phyloP scores from a whole-genome alignment of 2,329 filamentous ascomycete genomes.

The Calycina herbarum region DNA sequence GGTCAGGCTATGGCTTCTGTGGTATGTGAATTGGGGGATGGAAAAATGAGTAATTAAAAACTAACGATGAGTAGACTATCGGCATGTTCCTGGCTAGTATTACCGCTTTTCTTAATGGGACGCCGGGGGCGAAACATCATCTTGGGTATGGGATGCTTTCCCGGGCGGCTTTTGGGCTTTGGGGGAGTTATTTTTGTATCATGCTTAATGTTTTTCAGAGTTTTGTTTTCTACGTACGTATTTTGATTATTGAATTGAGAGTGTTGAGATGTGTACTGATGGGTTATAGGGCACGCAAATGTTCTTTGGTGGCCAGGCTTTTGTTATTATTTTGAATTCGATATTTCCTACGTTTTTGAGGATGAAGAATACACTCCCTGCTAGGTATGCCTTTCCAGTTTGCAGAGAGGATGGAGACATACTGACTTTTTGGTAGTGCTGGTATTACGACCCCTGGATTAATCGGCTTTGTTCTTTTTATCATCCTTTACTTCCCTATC shows the following conservation, averaged over 20 bases:
- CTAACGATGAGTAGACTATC: background rate
- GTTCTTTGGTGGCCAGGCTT: slow-evolving; percentile 25
- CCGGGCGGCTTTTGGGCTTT: slow-evolving; percentile 35
- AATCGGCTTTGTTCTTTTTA: slow-evolving; percentile 20
- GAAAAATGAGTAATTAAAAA: background rate
- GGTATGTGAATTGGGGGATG: background rate
- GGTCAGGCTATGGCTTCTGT: slow-evolving; percentile 28
- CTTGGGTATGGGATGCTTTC: slow-evolving; percentile 26
- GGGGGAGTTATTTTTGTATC: slow-evolving; percentile 34
- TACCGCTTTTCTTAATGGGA: slow-evolving; percentile 17
- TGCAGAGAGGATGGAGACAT: background rate
- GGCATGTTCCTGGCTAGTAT: slow-evolving; percentile 6
- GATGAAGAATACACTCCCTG: slow-evolving; percentile 24
- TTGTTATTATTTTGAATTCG: slow-evolving; percentile 21
- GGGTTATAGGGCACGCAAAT: slow-evolving; percentile 23
- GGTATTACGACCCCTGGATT: slow-evolving; percentile 20
- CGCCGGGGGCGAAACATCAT: slow-evolving; percentile 17
- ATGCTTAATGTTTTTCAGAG: slow-evolving; percentile 32
- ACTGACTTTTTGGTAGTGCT: slow-evolving; percentile 8
- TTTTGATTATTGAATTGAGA: background rate
- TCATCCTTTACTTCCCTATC: slow-evolving; percentile 19
- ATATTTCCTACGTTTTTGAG: slow-evolving; percentile 24
- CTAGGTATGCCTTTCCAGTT: slow-evolving; percentile 11
- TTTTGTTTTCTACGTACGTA: slow-evolving; percentile 24
- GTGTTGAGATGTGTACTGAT: background rate